A percentile compares a stretch with the other conserved stretches of the same genome.
These are phyloP conservation scores for Eucalyptus shirleyi DNA, from an alignment of 345 rosid genomes.

Conservation along the genomic window DNA sequence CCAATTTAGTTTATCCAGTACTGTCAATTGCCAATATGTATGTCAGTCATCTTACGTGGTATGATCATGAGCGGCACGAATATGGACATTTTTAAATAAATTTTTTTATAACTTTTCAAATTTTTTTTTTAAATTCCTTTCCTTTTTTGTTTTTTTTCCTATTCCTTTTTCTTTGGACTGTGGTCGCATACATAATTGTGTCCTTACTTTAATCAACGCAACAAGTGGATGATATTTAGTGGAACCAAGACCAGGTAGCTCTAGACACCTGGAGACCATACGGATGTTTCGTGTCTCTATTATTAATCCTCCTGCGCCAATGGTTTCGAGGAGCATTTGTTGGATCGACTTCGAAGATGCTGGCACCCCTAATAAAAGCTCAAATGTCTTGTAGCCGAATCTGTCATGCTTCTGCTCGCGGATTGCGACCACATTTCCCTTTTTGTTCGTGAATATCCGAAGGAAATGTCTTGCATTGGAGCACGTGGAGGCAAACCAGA, in stretches of 20 bases:
- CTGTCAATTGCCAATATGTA: rapidly evolving
- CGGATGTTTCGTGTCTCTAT: neutral
- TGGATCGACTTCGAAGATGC: neutral
- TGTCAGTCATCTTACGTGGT: rapidly evolving
- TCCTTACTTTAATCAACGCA: neutral
- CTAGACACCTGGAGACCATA: neutral
- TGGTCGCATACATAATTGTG: neutral
- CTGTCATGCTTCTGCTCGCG: neutral
- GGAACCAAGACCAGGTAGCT: neutral
- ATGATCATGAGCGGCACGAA: rapidly evolving
- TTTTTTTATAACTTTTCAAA: too few relatives aligned
- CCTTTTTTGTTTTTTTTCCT: too few relatives aligned
- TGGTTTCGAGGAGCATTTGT: neutral
- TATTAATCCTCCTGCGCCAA: neutral
- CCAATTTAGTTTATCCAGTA: rapidly evolving
- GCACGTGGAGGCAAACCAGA: neutral
- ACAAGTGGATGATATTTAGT: neutral
- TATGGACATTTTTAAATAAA: too few relatives aligned
- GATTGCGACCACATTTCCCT: neutral
- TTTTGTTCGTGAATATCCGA: neutral
- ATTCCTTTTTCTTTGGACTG: too few relatives aligned
- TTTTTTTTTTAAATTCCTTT: too few relatives aligned
- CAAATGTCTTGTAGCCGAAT: neutral
- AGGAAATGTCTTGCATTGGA: neutral
- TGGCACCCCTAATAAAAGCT: neutral